These are phyloP conservation scores for Ascocoryne sarcoides DNA, from an alignment of 2,329 filamentous ascomycete genomes.

Conservation along the genomic window DNA sequence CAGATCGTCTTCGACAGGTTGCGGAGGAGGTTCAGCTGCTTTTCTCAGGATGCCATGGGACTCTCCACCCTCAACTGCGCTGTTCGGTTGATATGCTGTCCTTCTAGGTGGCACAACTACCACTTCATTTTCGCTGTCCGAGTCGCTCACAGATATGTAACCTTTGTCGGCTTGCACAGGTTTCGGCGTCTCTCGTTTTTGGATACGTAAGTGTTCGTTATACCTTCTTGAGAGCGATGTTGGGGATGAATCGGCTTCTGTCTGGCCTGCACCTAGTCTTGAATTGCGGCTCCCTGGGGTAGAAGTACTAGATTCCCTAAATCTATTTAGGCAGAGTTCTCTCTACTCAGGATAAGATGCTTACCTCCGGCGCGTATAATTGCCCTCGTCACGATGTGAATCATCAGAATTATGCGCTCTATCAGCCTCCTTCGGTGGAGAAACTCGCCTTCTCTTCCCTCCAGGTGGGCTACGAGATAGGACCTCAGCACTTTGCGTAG, in stretches of 20 bases:
- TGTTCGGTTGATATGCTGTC: too few species aligned
- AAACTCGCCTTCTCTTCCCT: conserved; percentile 22
- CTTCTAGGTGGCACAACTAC: neutral
- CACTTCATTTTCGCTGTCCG: conserved; percentile 6
- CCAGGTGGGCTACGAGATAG: conserved; percentile 14
- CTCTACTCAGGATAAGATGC: neutral
- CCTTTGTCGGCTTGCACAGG: conserved; percentile 5
- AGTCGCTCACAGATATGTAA: conserved; percentile 21
- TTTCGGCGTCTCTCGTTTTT: conserved; percentile 5
- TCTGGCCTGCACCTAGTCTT: conserved; percentile 3
- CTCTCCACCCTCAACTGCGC: too few species aligned
- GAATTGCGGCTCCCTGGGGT: conserved; percentile 15
- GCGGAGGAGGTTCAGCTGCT: neutral
- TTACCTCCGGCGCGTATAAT: conserved; percentile 7
- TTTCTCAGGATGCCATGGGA: too few species aligned
- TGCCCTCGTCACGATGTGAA: conserved; percentile 8
- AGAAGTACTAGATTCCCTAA: conserved; percentile 18
- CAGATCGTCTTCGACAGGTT: conserved; percentile 10
- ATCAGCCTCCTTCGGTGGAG: conserved; percentile 8
- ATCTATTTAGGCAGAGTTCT: neutral
- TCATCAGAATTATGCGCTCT: conserved; percentile 11
- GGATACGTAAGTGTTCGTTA: conserved; percentile 11
- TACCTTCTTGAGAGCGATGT: conserved; percentile 14
- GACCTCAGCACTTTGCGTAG: conserved; percentile 18
- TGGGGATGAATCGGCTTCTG: conserved; percentile 7